Percentiles rank a stretch among this genome's conserved stretches.
These are phyloP conservation scores for Solanum boliviense DNA, from an alignment of 257 asterid genomes.

Conservation along the genomic window DNA sequence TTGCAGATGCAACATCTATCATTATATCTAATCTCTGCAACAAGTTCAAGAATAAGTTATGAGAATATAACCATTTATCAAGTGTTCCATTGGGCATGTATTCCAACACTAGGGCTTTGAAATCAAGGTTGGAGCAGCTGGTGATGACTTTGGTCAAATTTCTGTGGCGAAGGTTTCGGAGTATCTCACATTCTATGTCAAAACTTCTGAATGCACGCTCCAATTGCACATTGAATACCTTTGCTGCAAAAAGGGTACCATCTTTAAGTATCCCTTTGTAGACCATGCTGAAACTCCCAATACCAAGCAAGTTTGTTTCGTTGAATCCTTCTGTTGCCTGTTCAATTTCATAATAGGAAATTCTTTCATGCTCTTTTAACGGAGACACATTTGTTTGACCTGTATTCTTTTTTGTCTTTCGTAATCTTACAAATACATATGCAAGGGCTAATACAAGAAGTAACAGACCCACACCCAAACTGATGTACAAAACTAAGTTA, in stretches of 20 bases:
- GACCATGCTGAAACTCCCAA: neutral
- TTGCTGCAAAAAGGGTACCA: neutral
- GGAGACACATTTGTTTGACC: neutral
- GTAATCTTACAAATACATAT: neutral
- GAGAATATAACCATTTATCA: neutral
- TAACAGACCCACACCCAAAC: neutral
- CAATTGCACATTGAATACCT: neutral
- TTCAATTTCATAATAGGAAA: neutral
- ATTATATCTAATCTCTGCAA: neutral
- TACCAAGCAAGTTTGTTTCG: neutral
- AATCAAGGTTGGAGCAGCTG: neutral
- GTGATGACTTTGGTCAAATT: neutral
- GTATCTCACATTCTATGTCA: neutral
- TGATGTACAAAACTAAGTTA: neutral
- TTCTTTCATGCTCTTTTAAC: neutral
- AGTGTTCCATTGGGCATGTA: neutral
- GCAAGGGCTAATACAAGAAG: neutral
- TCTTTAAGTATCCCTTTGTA: neutral
- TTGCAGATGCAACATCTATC: neutral
- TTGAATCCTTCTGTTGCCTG: neutral
- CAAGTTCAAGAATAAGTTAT: neutral
- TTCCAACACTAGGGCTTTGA: neutral
- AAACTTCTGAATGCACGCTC: neutral
- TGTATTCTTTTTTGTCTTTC: neutral
- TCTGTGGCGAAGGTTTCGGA: neutral